Percentiles rank a stretch among this genome's conserved stretches.
Conservation (phyloP, 148 eudicot species). For the Cornus florida region DNA sequence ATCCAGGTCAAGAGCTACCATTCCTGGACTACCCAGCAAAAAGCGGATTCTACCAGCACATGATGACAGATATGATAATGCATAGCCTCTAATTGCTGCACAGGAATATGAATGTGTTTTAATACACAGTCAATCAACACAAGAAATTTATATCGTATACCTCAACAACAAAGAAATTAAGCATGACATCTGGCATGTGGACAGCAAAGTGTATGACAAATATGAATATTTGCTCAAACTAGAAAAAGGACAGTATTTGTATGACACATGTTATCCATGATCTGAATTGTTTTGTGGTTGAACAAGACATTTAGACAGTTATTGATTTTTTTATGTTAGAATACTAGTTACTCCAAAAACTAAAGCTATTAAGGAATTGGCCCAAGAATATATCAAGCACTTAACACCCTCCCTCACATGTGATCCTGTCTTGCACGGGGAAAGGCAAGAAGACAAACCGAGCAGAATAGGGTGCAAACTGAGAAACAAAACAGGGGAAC, state of each 20-base stretch:
- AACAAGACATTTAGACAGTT: too few species aligned
- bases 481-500: too few species aligned
- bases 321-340: too few species aligned
- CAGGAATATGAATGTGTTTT: neutral
- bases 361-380: too few species aligned
- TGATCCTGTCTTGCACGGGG: too few species aligned
- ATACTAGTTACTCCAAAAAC: too few species aligned
- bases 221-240: neutral
- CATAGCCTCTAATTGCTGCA: slow-evolving; percentile 98
- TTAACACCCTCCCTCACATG: too few species aligned
- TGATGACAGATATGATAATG: slow-evolving; percentile 92
- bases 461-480: too few species aligned
- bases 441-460: too few species aligned
- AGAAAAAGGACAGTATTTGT: neutral
- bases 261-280: too few species aligned
- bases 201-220: neutral
- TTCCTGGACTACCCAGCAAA: slow-evolving; percentile 91
- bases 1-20: slow-evolving; percentile 98
- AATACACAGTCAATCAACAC: neutral
- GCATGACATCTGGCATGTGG: neutral
- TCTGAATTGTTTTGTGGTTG: too few species aligned
- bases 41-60: slow-evolving; percentile 95
- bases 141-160: neutral
- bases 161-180: neutral
- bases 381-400: too few species aligned